Evolutionary conservation across 495 filamentous ascomycete species (phyloP).

Genomic region (Tuber microsphaerosporum): DNA sequence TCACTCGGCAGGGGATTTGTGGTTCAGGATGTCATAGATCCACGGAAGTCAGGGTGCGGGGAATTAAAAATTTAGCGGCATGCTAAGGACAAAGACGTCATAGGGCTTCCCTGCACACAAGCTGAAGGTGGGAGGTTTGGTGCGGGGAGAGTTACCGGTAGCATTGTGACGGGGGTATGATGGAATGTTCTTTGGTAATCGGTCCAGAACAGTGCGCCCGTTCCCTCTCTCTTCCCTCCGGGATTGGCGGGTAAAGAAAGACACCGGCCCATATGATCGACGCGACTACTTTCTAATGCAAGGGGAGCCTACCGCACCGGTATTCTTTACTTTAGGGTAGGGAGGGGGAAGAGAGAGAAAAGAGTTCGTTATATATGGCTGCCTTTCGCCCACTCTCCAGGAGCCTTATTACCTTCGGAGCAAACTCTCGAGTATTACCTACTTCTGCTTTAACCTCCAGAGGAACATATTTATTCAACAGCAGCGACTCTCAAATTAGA

Average conservation of each 20-base stretch:
- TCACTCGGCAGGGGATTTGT: not conserved
- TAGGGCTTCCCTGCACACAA: not conserved
- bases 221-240: not conserved
- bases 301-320: not conserved
- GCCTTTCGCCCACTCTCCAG: not conserved
- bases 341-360: not conserved
- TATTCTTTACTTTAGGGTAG: not conserved
- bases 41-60: not conserved
- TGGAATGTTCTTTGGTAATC: slow-evolving; percentile 19
- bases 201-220: not conserved
- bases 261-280: not conserved
- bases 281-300: not conserved
- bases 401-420: not conserved
- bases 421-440: slow-evolving; percentile 10
- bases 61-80: not conserved
- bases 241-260: not conserved
- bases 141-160: not conserved
- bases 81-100: not conserved
- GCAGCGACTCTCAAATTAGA: slow-evolving; percentile 6
- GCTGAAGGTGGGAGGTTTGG: not conserved
- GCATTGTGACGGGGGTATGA: slow-evolving; percentile 14
- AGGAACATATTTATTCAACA: not conserved
- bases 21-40: not conserved
- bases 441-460: not conserved
- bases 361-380: slow-evolving; percentile 17